Conservation (phyloP, 768 basidiomycete genomes). For the Termitomyces sp. region DNA sequence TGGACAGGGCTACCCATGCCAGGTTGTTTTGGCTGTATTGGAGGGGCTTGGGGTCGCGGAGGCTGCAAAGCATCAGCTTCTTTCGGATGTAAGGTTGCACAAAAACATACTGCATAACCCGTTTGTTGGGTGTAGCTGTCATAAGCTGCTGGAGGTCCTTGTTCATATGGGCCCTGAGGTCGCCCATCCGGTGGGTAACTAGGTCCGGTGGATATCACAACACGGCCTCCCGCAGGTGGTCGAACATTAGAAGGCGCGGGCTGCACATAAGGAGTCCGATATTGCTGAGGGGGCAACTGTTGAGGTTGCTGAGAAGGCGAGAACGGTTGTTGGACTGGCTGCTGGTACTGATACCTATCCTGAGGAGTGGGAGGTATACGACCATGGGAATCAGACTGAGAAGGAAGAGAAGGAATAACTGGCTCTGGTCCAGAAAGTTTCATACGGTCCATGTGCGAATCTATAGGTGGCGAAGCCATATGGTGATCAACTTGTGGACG, state of each 20-base stretch:
- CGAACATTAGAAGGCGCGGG: slow-evolving; percentile 29
- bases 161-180: slow-evolving; percentile 31
- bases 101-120: slow-evolving; percentile 33
- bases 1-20: slow-evolving; percentile 28
- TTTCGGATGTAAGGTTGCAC: background rate
- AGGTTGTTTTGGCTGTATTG: slow-evolving; percentile 34
- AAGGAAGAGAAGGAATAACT: slow-evolving; percentile 24
- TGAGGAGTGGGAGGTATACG: slow-evolving; percentile 35
- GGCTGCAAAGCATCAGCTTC: slow-evolving; percentile 6
- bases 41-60: slow-evolving; percentile 21
- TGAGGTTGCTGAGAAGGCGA: slow-evolving; percentile 26
- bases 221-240: slow-evolving; percentile 41
- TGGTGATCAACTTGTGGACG: slow-evolving; percentile 30
- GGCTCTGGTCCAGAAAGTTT: slow-evolving; percentile 41
- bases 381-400: slow-evolving; percentile 31
- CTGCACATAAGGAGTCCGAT: slow-evolving; percentile 25
- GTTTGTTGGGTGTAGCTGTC: slow-evolving; percentile 28
- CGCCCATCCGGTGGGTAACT: slow-evolving; percentile 41
- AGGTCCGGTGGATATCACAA: slow-evolving; percentile 34
- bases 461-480: slow-evolving; percentile 31
- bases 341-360: slow-evolving; percentile 36
- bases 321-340: slow-evolving; percentile 23
- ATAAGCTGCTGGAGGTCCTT: slow-evolving; percentile 19
- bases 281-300: slow-evolving; percentile 21
- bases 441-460: slow-evolving; percentile 41